A percentile compares a stretch with the other conserved stretches of the same genome.
Evolutionary conservation across 1,139 yeast species (phyloP).

Genomic region (Yamadazyma diospyri): DNA sequence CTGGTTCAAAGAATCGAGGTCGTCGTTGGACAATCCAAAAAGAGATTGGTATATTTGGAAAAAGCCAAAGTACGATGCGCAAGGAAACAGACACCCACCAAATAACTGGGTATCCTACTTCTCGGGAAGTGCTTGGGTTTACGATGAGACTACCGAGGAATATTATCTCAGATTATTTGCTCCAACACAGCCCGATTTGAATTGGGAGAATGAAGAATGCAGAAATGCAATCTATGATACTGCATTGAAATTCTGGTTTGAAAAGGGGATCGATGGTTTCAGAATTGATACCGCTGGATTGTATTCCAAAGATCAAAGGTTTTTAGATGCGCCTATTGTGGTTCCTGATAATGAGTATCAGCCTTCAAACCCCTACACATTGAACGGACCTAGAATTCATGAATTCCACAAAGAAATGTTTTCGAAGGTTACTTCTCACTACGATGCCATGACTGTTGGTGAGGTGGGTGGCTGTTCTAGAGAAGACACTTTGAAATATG

Average conservation of each 20-base stretch:
- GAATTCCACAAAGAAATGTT: slow-evolving; percentile 57
- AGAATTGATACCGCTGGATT: slow-evolving; percentile 56
- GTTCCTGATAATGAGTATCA: slow-evolving; percentile 43
- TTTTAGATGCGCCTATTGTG: slow-evolving; percentile 49
- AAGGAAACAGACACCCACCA: slow-evolving; percentile 53
- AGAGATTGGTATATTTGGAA: slow-evolving; percentile 65
- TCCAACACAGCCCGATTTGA: slow-evolving; percentile 53
- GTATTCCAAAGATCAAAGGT: slow-evolving; percentile 48
- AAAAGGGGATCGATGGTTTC: slow-evolving; percentile 58
- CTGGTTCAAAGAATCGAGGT: slow-evolving; percentile 57
- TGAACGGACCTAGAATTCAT: slow-evolving; percentile 54
- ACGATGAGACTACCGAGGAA: slow-evolving; percentile 50
- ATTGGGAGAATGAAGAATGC: slow-evolving; percentile 55
- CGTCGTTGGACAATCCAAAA: slow-evolving; percentile 51
- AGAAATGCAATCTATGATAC: slow-evolving; percentile 51
- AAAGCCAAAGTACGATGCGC: slow-evolving; percentile 36
- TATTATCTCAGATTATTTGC: slow-evolving; percentile 56
- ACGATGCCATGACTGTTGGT: slow-evolving; percentile 58
- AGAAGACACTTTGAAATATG: slow-evolving; percentile 45
- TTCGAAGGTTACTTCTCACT: slow-evolving; percentile 41
- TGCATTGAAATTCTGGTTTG: slow-evolving; percentile 54
- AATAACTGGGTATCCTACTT: slow-evolving; percentile 56
- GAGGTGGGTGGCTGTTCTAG: slow-evolving; percentile 47
- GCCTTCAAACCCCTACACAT: slow-evolving; percentile 30
- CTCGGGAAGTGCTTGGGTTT: slow-evolving; percentile 57